These are phyloP conservation scores for Brettanomyces sp. DNA, from an alignment of 805 yeast genomes.

Conservation along the genomic window DNA sequence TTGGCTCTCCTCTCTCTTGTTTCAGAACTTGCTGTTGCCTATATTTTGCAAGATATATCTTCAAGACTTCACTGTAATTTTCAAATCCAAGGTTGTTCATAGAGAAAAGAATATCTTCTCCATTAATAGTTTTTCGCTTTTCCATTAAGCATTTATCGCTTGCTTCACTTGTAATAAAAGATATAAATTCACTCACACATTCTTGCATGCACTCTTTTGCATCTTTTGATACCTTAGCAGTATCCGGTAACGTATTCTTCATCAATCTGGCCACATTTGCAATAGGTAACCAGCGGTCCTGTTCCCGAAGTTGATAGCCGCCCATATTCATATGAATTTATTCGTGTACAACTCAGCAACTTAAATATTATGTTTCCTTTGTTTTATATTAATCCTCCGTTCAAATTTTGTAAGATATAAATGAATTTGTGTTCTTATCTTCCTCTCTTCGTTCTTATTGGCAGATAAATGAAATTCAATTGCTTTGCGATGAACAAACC, in stretches of 20 bases:
- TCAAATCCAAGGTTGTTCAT: constrained; percentile 61
- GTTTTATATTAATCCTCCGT: no score
- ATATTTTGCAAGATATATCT: constrained; percentile 59
- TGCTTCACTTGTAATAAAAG: constrained; percentile 58
- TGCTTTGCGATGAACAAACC: no score
- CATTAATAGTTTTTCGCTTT: constrained; percentile 61
- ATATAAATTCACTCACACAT: constrained; percentile 55
- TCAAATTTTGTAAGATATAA: no score
- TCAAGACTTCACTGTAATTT: constrained; percentile 59
- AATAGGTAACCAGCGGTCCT: constrained; percentile 53
- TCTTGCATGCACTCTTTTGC: constrained; percentile 73
- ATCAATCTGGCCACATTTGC: constrained; percentile 66
- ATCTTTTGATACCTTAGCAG: constrained; percentile 71
- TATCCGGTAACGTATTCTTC: constrained; percentile 63
- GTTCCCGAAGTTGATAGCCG: constrained; percentile 43
- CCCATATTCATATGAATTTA: constrained; percentile 5
- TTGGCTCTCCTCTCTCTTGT: constrained; percentile 53
- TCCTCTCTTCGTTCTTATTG: no score
- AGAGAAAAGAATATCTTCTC: constrained; percentile 58
- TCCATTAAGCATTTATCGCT: constrained; percentile 56
- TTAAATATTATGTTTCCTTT: no score
- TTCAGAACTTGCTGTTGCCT: constrained; percentile 66
- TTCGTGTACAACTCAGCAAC: no score
- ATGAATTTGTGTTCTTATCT: no score
- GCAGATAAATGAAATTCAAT: no score